Percentiles rank a stretch among this genome's conserved stretches.
phyloP scores from a whole-genome alignment of 495 filamentous ascomycete species.

The Amphirosellinia nigrospora region DNA sequence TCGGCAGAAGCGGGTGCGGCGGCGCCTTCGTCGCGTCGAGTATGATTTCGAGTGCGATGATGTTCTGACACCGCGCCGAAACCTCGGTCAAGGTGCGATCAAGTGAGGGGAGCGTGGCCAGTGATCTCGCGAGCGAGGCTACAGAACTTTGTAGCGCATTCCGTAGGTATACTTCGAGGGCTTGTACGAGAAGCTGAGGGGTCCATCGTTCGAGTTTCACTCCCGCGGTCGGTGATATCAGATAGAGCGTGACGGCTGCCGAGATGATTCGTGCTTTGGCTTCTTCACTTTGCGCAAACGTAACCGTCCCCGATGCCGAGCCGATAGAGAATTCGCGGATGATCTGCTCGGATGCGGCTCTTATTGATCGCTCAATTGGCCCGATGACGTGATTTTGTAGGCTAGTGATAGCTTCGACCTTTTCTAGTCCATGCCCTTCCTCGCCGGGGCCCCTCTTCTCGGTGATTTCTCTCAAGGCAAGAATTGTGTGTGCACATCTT shows the following conservation, averaged over 20 bases:
- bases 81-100: conserved; percentile 84
- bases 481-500: conserved; percentile 75
- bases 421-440: conserved; percentile 77
- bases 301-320: conserved; percentile 59
- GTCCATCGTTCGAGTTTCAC: conserved; percentile 59
- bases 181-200: conserved; percentile 74
- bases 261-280: conserved; percentile 73
- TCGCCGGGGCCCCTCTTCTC: conserved; percentile 65
- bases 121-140: conserved; percentile 69
- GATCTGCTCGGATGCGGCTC: conserved; percentile 75
- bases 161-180: conserved; percentile 81
- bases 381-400: conserved; percentile 69
- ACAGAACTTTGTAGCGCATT: conserved; percentile 74
- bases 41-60: conserved; percentile 83
- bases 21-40: conserved; percentile 72
- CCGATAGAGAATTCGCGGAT: conserved; percentile 84
- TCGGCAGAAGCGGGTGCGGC: conserved; percentile 64
- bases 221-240: conserved; percentile 70
- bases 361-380: conserved; percentile 73
- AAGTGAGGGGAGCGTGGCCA: conserved; percentile 81
- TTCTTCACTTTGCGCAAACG: conserved; percentile 83
- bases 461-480: conserved; percentile 75
- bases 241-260: conserved; percentile 77
- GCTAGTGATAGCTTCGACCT: conserved; percentile 69
- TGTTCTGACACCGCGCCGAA: conserved; percentile 83